phyloP scores from a whole-genome alignment of 2,329 filamentous ascomycete species.

The Penicillium sp. region DNA sequence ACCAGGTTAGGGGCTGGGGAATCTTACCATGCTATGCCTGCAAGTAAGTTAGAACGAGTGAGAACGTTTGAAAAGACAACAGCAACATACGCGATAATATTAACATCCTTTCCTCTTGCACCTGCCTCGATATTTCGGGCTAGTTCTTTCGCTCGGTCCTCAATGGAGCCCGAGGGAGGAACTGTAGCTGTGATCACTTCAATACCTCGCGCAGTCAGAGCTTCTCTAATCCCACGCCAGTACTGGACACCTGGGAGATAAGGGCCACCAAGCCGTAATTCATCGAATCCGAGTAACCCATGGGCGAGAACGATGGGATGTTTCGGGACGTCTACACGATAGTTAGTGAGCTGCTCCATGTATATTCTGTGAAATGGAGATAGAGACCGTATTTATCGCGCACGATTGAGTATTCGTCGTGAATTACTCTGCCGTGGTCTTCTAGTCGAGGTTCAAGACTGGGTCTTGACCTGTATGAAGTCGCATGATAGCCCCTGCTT shows the following conservation, averaged over 20 bases:
- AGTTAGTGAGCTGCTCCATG: neutral
- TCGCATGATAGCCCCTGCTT: constrained; percentile 20
- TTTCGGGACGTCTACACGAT: constrained; percentile 45
- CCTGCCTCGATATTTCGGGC: constrained; percentile 54
- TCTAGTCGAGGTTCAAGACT: constrained; percentile 52
- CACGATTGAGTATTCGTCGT: constrained; percentile 63
- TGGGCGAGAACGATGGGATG: constrained; percentile 65
- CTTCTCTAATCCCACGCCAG: constrained; percentile 65
- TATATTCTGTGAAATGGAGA: neutral
- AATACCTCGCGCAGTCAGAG: constrained; percentile 56
- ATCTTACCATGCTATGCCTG: constrained; percentile 52
- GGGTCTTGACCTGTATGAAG: constrained; percentile 13
- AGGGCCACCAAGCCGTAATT: constrained; percentile 57
- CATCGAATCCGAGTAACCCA: constrained; percentile 67
- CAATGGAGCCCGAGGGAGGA: constrained; percentile 60
- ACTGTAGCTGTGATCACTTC: constrained; percentile 64
- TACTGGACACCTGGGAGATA: constrained; percentile 61
- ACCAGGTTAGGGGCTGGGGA: neutral
- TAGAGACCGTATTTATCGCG: constrained; percentile 57
- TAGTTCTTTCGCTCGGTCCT: constrained; percentile 57
- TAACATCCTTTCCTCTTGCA: constrained; percentile 60
- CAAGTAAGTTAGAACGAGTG: constrained; percentile 1
- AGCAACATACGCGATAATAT: constrained; percentile 61
- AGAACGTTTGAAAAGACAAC: neutral
- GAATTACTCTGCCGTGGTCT: constrained; percentile 55